These are phyloP conservation scores for Hymenoscyphus fraxineus DNA, from an alignment of 2,329 filamentous ascomycete species.

Conservation along the genomic window DNA sequence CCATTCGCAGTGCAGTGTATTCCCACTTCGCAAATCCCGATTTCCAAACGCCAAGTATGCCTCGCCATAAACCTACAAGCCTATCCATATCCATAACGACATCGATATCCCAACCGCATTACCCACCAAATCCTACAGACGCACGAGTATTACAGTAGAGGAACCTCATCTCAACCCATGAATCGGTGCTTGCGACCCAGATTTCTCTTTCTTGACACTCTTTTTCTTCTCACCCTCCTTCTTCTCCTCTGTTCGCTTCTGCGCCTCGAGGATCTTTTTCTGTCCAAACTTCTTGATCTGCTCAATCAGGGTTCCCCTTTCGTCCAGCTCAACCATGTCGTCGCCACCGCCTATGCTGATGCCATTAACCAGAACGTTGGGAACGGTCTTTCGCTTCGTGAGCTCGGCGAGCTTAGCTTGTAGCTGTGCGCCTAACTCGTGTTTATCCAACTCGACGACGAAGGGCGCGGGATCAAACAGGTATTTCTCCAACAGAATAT, in stretches of 20 bases:
- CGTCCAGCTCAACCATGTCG: slow-evolving; percentile 71
- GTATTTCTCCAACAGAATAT: slow-evolving; percentile 79
- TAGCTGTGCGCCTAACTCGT: slow-evolving; percentile 67
- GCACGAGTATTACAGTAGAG: neutral
- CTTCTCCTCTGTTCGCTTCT: slow-evolving; percentile 12
- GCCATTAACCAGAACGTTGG: slow-evolving; percentile 85
- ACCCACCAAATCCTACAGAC: neutral
- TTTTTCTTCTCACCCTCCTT: slow-evolving; percentile 4
- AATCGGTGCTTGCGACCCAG: neutral
- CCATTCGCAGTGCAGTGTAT: neutral
- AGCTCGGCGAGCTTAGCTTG: slow-evolving; percentile 68
- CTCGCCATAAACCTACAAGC: neutral
- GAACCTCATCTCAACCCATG: slow-evolving; percentile 6
- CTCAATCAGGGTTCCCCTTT: slow-evolving; percentile 60
- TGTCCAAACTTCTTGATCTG: slow-evolving; percentile 73
- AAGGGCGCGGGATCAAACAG: slow-evolving; percentile 75
- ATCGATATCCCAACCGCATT: too few relatives aligned
- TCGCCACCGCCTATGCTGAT: slow-evolving; percentile 88
- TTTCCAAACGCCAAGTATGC: slow-evolving; percentile 10
- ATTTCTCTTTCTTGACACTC: neutral
- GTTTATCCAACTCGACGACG: slow-evolving; percentile 86
- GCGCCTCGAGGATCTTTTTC: slow-evolving; percentile 45
- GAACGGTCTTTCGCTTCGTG: slow-evolving; percentile 82
- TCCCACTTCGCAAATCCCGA: neutral
- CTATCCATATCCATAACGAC: neutral